Conservation (phyloP, 2,329 filamentous ascomycete species). For the Chrysosporium keratinophilum region DNA sequence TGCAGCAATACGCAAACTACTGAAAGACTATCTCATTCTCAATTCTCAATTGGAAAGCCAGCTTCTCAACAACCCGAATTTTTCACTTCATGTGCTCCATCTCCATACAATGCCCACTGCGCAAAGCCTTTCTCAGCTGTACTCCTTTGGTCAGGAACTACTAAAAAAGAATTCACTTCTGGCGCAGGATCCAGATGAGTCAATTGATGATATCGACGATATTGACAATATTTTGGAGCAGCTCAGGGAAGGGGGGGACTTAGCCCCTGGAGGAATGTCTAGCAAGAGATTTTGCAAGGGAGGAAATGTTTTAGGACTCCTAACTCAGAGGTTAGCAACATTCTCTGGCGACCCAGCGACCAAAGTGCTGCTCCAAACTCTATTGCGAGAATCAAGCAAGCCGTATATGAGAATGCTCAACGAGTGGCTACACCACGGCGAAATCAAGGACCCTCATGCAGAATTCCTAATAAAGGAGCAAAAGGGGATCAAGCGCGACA, state of each 20-base stretch:
- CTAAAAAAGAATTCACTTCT: constrained; percentile 78
- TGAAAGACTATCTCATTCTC: constrained; percentile 89
- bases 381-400: constrained; percentile 77
- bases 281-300: constrained; percentile 87
- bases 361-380: constrained; percentile 64
- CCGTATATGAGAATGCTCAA: constrained; percentile 99
- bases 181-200: constrained; percentile 58
- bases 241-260: constrained; percentile 72
- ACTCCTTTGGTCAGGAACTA: constrained; percentile 76
- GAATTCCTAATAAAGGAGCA: constrained; percentile 95
- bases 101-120: constrained; percentile 81
- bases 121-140: constrained; percentile 85
- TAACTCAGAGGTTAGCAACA: constrained; percentile 72
- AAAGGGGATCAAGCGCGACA: constrained; percentile 83
- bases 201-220: constrained; percentile 66
- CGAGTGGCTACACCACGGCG: constrained; percentile 94
- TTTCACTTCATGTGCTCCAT: constrained; percentile 87
- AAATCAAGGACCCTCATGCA: constrained; percentile 83
- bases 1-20: constrained; percentile 79
- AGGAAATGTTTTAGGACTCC: constrained; percentile 80
- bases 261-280: constrained; percentile 65
- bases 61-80: constrained; percentile 74
- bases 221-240: constrained; percentile 90
- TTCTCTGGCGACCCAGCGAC: constrained; percentile 93
- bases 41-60: constrained; percentile 91